Evolutionary conservation across 441 rosid species (phyloP), one percentile per base, ranked within the genome.

Genomic region (Sinapis alba): DNA sequence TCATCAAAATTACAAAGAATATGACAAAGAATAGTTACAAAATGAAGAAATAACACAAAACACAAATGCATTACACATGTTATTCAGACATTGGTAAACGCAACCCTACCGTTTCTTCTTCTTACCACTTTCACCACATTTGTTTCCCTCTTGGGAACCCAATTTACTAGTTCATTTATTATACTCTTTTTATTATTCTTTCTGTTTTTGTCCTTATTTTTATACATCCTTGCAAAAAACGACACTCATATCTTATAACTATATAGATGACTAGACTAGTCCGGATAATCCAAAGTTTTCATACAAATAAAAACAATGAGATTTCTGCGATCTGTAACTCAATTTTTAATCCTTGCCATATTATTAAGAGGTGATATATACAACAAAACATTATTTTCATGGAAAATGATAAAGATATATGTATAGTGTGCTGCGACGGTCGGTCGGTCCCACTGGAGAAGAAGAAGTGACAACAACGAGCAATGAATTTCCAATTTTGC

Each of bases 131-230:
- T 65, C 71, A 65, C 34, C 8, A 66, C 11, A 45, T 67, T 51
- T 68, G 79, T 68, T 75, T 68, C 79, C 79, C n/a, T 75, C 63
- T 68, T 68, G 74, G 79, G 38, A 68, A 75, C 74, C 69, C 68
- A 51, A n/a, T 15, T 43, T 61, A 50, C 54, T 23, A 28, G 16
- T 53, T 51, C 69, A 68, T 75, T 75, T 26, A 75, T 13, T 61
- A 18, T 51, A 9, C 73, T 60, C 21, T 15, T 68, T 28, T 74
- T 50, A 6, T 75, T 68, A 62, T 75, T 75, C 69, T 68, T 68
- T 75, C 8, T 51, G 74, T 61, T 68, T 67, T 75, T 53, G 63
- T 60, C 61, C 71, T 41, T 73, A 73, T 66, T 45, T 45, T 65
- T 43, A 5, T 50, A 23, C n/a, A 66, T 6, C 21, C 54, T 61